These are phyloP conservation scores for Penicillium lividum DNA, from an alignment of 495 filamentous ascomycete species.

Conservation along the genomic window DNA sequence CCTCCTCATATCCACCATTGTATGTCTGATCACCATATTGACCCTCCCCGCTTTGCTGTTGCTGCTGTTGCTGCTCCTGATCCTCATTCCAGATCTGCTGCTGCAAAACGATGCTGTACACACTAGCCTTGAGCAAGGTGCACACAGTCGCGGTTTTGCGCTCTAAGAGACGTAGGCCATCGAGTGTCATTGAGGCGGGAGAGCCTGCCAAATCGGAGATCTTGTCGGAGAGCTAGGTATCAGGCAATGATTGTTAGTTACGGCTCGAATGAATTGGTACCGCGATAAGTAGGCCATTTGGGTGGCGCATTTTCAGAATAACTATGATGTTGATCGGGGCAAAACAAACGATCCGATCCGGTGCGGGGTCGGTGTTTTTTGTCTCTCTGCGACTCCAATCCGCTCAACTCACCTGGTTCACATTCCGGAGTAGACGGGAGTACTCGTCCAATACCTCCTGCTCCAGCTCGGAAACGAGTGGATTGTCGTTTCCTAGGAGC, in stretches of 20 bases:
- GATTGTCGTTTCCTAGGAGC: constrained; percentile 40
- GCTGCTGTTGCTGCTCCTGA: constrained; percentile 41
- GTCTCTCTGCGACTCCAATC: neutral
- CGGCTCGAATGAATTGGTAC: neutral
- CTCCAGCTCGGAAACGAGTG: constrained; percentile 68
- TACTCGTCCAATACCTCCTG: constrained; percentile 96
- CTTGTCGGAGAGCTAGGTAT: constrained; percentile 40
- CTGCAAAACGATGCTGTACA: constrained; percentile 97
- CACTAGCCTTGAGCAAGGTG: constrained; percentile 94
- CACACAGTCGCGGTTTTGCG: constrained; percentile 92
- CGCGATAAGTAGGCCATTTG: neutral
- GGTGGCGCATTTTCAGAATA: neutral
- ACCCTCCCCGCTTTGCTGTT: constrained; percentile 33
- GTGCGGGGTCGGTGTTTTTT: neutral
- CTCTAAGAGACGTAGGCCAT: constrained; percentile 84
- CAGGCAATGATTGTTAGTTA: neutral
- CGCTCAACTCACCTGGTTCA: constrained; percentile 69
- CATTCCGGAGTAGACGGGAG: constrained; percentile 78
- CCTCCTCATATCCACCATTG: constrained; percentile 34
- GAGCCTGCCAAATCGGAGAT: constrained; percentile 37
- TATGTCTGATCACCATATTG: constrained; percentile 31
- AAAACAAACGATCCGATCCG: neutral
- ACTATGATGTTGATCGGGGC: neutral
- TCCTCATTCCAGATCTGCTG: constrained; percentile 81
- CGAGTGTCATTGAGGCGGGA: constrained; percentile 45